Base-by-base conservation (phyloP, 2,329 filamentous ascomycete species). In the Alternaria ventricosa region DNA sequence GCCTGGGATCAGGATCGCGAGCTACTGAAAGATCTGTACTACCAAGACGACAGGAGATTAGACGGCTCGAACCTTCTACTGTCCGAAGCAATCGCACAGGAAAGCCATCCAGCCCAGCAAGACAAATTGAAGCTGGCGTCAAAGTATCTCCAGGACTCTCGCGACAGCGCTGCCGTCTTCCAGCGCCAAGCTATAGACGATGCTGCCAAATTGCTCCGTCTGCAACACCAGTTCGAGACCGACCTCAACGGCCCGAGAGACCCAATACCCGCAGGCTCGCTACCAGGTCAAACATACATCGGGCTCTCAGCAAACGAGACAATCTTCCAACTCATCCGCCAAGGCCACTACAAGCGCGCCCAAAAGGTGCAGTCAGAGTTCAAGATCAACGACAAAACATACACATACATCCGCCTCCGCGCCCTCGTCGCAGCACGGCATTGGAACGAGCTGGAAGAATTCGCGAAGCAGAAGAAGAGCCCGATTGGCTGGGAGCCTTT, bases 401-500 rank as follows among this genome's bases (percentile, higher is more conserved):
- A 89, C 68, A 95, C 93, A 89, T 99, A 95, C 93, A 75, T 88
- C 62, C 90, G 93, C 66, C 85, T 99, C 27, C 89, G 95, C 71
- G 96, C 94, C 0, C 86, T 98, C 55, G 93, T 99, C 3, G 92
- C 92, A 15, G 93, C 94, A 78, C 87, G 96, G 59, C 92, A 97
- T 76, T 99, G 94, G 94, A 89, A 88, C 55, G 95, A 97, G 78
- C 87, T 99, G 61, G 94, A 98, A 78, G 94, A 97, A 71, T 87
- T 93, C 71, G 87, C 88, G 36, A 92, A 90, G 75, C 88, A 80
- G 43, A 87, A 92, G 75, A 97, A 94, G 80, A 96, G 92, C 62
- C 93, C 95, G 0, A 98, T 99, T 77, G 95, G 95, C 11, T 99
- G 96, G 96, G 93, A 97, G 89, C 93, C 95, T 0, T 99, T 97